Evolutionary conservation across 208 protist species (phyloP).

Genomic region (Trypanosoma scelopori): DNA sequence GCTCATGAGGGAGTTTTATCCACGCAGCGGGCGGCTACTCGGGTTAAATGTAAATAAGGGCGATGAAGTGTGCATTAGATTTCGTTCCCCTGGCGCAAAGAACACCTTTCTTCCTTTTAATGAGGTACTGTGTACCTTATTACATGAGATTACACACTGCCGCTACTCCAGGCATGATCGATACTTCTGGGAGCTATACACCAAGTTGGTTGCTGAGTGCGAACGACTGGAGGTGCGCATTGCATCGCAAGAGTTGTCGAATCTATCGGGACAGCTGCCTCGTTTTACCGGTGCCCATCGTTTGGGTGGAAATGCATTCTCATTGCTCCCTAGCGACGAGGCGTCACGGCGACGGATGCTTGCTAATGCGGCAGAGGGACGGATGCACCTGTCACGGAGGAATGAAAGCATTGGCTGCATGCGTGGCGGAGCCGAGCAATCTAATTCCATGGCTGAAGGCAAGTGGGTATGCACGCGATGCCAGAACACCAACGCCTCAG

Average conservation of each 20-base stretch:
- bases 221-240: constrained; percentile 61
- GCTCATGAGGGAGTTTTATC: constrained; percentile 84
- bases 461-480: constrained; percentile 20
- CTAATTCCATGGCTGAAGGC: background rate
- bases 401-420: constrained; percentile 10
- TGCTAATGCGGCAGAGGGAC: constrained; percentile 19
- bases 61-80: constrained; percentile 75
- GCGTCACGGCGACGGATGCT: constrained; percentile 10
- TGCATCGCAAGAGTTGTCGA: constrained; percentile 30
- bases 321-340: background rate
- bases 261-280: background rate
- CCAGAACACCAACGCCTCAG: constrained; percentile 2
- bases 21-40: constrained; percentile 60
- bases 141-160: constrained; percentile 91
- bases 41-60: constrained; percentile 86
- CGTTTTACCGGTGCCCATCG: constrained; percentile 9
- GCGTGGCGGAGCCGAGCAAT: background rate
- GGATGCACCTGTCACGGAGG: background rate
- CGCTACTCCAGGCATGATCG: constrained; percentile 56
- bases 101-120: constrained; percentile 83
- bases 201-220: constrained; percentile 73
- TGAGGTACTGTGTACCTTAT: constrained; percentile 79
- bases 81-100: constrained; percentile 63
- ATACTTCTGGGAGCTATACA: constrained; percentile 77
- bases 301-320: constrained; percentile 9